phyloP scores from a whole-genome alignment of 2,329 filamentous ascomycete species.

The Penicillium sp. region DNA sequence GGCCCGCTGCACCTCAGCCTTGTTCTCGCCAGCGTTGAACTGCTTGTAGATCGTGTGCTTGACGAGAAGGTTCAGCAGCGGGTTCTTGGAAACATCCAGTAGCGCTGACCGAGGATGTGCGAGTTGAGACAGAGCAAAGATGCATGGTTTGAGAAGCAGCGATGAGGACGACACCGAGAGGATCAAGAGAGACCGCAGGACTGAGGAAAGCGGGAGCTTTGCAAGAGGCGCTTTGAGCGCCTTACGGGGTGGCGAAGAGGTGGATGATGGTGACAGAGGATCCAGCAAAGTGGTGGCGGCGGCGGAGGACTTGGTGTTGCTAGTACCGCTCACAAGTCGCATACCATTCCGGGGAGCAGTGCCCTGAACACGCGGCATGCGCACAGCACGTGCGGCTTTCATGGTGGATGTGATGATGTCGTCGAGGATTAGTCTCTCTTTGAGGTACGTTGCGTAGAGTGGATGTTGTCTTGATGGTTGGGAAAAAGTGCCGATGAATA shows the following conservation, averaged over 20 bases:
- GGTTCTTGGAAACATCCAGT: conserved; percentile 46
- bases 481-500: neutral
- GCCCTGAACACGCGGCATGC: conserved; percentile 14
- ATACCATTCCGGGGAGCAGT: conserved; percentile 7
- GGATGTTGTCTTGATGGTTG: neutral
- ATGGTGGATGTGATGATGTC: conserved; percentile 12
- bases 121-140: conserved; percentile 60
- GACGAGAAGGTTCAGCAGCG: conserved; percentile 40
- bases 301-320: conserved; percentile 28
- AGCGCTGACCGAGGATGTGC: conserved; percentile 41
- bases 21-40: conserved; percentile 51
- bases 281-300: conserved; percentile 22
- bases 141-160: conserved; percentile 63
- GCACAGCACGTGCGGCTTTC: conserved; percentile 28
- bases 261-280: conserved; percentile 13
- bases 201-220: conserved; percentile 33
- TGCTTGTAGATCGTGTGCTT: conserved; percentile 50
- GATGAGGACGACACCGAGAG: conserved; percentile 34
- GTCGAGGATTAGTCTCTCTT: neutral
- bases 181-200: conserved; percentile 34
- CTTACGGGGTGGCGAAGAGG: conserved; percentile 18
- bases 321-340: conserved; percentile 29
- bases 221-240: conserved; percentile 27
- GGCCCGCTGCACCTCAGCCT: conserved; percentile 42
- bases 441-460: neutral